phyloP scores from a whole-genome alignment of 129 eudicot species.

The Tagetes patula region DNA sequence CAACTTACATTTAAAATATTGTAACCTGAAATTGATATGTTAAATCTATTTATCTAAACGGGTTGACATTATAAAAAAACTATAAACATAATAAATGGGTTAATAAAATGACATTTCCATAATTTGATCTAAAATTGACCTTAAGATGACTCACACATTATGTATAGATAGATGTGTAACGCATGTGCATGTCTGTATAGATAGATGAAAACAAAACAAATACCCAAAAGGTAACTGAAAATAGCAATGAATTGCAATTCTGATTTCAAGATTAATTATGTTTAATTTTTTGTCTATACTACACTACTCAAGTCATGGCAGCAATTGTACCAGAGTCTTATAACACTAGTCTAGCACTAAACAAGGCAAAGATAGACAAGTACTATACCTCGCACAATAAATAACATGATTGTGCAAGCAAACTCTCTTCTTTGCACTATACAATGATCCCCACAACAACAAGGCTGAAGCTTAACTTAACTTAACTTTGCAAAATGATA shows the following conservation, averaged over 20 bases:
- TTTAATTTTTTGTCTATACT: background rate
- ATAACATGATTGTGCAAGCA: constrained; percentile 37
- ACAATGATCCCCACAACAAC: constrained; percentile 46
- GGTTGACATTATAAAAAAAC: too few relatives aligned
- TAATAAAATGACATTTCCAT: too few relatives aligned
- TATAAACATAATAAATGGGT: too few relatives aligned
- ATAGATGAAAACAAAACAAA: constrained; percentile 9
- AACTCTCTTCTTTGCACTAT: constrained; percentile 57
- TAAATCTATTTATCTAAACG: too few relatives aligned
- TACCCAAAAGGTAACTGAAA: background rate
- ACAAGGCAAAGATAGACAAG: constrained; percentile 29
- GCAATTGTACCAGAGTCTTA: constrained; percentile 13
- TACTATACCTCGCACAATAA: constrained; percentile 30
- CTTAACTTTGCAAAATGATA: constrained; percentile 37
- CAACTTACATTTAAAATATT: too few relatives aligned
- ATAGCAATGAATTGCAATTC: constrained; percentile 8
- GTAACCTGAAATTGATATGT: too few relatives aligned
- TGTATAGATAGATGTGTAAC: too few relatives aligned
- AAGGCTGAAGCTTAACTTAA: constrained; percentile 24
- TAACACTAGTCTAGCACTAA: constrained; percentile 31
- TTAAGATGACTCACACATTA: too few relatives aligned
- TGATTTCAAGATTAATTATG: constrained; percentile 16
- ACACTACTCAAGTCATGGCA: constrained; percentile 19
- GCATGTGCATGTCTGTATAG: too few relatives aligned
- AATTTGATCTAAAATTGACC: too few relatives aligned